phyloP scores from a whole-genome alignment of 2,329 filamentous ascomycete genomes.

The Alternaria brassicae region DNA sequence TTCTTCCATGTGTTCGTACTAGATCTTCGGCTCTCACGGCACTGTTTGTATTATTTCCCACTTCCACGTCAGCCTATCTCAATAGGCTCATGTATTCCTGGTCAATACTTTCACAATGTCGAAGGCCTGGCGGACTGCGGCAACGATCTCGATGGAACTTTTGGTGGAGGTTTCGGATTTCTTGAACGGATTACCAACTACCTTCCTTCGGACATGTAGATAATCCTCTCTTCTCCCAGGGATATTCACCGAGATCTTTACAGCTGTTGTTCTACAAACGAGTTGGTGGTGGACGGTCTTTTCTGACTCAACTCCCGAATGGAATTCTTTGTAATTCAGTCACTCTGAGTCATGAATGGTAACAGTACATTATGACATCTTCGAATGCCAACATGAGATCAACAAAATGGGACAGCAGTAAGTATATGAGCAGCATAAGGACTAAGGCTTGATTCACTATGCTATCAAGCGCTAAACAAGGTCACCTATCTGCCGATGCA shows the following conservation, averaged over 20 bases:
- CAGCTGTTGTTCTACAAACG: too few species aligned
- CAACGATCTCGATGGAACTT: constrained; percentile 29
- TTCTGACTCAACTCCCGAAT: not conserved
- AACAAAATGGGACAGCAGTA: not conserved
- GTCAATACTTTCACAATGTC: constrained; percentile 34
- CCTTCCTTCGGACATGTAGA: constrained; percentile 19
- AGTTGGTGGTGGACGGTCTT: not conserved
- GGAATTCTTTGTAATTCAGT: not conserved
- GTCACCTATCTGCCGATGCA: not conserved
- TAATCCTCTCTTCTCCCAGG: constrained; percentile 12
- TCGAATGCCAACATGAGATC: not conserved
- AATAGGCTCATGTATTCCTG: constrained; percentile 16
- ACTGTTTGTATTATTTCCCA: not conserved
- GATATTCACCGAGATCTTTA: not conserved
- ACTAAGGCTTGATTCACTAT: not conserved
- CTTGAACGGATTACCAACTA: constrained; percentile 1
- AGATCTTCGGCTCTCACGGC: constrained; percentile 11
- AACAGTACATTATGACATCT: not conserved
- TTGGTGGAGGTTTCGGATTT: constrained; percentile 31
- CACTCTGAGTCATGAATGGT: not conserved
- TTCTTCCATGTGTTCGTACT: constrained; percentile 1
- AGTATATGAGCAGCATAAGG: not conserved
- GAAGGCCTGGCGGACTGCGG: constrained; percentile 1
- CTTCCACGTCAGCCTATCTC: constrained; percentile 2
- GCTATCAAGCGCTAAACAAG: not conserved